Base-by-base conservation (phyloP, 192 early-diverging fungal species). In the Phlyctochytrium bullatum region DNA sequence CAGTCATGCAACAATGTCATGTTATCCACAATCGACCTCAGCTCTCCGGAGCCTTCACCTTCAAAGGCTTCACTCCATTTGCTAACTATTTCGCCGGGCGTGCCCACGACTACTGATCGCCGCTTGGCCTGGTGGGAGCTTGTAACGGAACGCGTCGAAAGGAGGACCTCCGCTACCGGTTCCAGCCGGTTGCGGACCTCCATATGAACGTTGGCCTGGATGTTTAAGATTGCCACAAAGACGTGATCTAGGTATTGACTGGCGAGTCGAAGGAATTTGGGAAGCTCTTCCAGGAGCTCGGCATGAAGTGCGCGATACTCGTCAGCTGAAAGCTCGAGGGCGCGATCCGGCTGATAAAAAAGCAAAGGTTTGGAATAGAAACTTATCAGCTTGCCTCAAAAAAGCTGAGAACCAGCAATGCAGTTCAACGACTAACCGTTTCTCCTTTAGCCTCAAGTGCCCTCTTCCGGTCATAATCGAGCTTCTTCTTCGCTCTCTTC, bases 281-380 rank as follows among this genome's bases (percentile, higher is more conserved):
- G 91, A 3, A 93, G 76, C 58, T 93, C 89, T 56, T 90, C 87
- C 53, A 86, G 66, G 4, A 93, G 73, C 69, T 93, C 88, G 14
- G 77, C 87, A 67, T 90, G 86, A 61, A 93, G 84, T 1, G 86
- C 83, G 1, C 59, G 63, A 59, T 88, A 93, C 1, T 80, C 84
- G 24, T 78, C 84, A 0, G 89, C 87, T 0, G 87, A 89, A 23
- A 88, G 82, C 32, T 81, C 76, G 33, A 90, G 71, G 32, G 77
- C 74, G 66, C 90, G 90, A 64, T 90, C 90, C 59, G 80, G 74
- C 76, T 85, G 57, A 23, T 20, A 36, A 20, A 25, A 23, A 72
- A 69, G n/a, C 32, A 16, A 1, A 57, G 51, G 24, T n/a, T 20
- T 0, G 6, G 51, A 29, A 65, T 23, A 27, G 6, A 57, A 23